Conservation (phyloP, 2,329 filamentous ascomycete genomes). For the Simplicillium aogashimaense region DNA sequence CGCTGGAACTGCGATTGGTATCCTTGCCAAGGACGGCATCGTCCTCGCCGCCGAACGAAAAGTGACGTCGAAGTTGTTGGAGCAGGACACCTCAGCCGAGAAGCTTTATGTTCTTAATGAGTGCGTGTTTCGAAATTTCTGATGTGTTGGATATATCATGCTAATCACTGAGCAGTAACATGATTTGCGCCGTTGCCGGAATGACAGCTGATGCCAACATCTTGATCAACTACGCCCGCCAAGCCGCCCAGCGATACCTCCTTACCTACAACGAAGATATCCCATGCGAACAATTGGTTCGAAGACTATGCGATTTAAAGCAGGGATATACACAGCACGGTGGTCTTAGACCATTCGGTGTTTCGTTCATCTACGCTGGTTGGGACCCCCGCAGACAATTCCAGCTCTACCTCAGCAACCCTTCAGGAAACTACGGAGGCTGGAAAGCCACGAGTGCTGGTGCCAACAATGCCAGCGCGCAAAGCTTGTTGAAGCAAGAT, state of each 20-base stretch:
- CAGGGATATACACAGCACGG: constrained; percentile 99
- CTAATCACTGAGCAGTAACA: constrained; percentile 57
- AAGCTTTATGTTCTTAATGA: constrained; percentile 99
- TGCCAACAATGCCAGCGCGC: constrained; percentile 95
- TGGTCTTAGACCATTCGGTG: constrained; percentile 94
- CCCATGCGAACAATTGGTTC: constrained; percentile 96
- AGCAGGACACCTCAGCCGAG: constrained; percentile 98
- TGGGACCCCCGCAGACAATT: constrained; percentile 95
- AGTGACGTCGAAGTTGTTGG: constrained; percentile 96
- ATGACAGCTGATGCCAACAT: constrained; percentile 99
- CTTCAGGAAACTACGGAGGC: constrained; percentile 95
- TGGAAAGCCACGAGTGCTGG: constrained; percentile 99
- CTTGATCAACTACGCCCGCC: constrained; percentile 98
- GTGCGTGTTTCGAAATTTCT: constrained; percentile 39
- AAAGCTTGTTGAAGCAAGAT: constrained; percentile 96
- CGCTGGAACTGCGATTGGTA: constrained; percentile 91
- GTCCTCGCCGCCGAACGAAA: constrained; percentile 96
- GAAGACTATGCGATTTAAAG: constrained; percentile 93
- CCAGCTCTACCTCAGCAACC: constrained; percentile 98
- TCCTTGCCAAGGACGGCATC: constrained; percentile 95
- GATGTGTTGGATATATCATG: neutral
- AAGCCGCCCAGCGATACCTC: constrained; percentile 94
- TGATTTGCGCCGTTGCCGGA: constrained; percentile 98
- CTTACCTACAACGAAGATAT: constrained; percentile 99
- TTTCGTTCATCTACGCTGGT: constrained; percentile 98